Percentiles rank a stretch among this genome's conserved stretches.
phyloP scores from a whole-genome alignment of 169 alveolate genomes.

The Cryptosporidium tyzzeri region DNA sequence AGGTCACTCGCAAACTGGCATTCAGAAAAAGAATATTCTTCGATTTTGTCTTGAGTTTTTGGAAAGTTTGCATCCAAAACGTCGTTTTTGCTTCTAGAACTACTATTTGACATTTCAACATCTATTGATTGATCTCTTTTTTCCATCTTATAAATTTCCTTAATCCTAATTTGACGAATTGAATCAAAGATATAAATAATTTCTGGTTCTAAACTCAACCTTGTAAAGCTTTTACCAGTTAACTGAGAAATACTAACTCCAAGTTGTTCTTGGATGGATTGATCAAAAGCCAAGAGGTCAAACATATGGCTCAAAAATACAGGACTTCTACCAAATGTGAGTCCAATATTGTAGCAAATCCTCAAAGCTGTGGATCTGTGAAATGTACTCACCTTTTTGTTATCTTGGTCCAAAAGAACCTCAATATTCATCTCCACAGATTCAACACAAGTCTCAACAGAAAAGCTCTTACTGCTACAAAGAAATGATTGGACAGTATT shows the following conservation, averaged over 20 bases:
- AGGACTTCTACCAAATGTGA: conserved; percentile 19
- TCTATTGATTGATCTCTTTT: background rate
- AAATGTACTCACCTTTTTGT: background rate
- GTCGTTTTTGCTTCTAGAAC: background rate
- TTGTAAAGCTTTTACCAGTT: background rate
- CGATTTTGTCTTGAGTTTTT: background rate
- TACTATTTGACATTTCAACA: background rate
- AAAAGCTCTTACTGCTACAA: background rate
- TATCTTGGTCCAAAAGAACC: conserved; percentile 16
- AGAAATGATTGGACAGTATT: background rate
- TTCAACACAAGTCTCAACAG: conserved; percentile 24
- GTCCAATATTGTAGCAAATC: conserved; percentile 44
- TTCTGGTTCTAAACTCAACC: conserved; percentile 1
- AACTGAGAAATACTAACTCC: conserved; percentile 18
- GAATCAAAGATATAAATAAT: conserved; percentile 37
- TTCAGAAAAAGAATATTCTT: conserved; percentile 3
- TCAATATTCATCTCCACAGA: conserved; percentile 19
- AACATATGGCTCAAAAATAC: conserved; percentile 18
- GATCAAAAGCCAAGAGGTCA: conserved; percentile 37
- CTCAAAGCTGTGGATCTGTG: conserved; percentile 17
- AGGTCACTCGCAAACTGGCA: conserved; percentile 40
- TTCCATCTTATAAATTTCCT: background rate
- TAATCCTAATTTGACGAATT: conserved; percentile 1
- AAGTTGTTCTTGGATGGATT: conserved; percentile 22
- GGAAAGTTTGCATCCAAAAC: background rate